Evolutionary conservation across 176 grass and related monocot genomes (phyloP).

Genomic region (Hyparrhenia diplandra): DNA sequence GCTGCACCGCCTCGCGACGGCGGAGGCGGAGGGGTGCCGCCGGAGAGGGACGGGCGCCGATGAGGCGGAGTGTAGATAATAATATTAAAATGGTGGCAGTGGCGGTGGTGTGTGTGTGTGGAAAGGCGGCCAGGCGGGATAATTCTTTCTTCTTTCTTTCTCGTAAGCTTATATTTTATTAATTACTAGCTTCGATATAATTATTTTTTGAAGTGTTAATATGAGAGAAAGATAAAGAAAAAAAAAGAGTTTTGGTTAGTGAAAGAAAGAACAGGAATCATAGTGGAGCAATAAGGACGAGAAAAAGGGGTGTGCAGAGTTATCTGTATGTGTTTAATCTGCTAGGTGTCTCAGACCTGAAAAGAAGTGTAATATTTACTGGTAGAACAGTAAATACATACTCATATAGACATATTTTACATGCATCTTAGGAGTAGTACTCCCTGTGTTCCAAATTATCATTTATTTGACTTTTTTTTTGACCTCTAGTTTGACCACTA

Average conservation of each 20-base stretch:
- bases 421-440: too few species aligned
- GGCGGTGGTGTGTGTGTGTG: too few species aligned
- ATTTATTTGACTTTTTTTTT: too few species aligned
- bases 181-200: constrained; percentile 29
- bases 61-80: constrained; percentile 41
- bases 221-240: constrained; percentile 28
- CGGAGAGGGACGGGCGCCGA: not conserved
- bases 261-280: constrained; percentile 19
- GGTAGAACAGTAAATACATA: constrained; percentile 14
- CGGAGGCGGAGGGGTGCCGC: not conserved
- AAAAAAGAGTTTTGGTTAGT: constrained; percentile 32
- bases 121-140: not conserved
- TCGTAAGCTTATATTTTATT: constrained; percentile 12
- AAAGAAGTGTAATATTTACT: constrained; percentile 31
- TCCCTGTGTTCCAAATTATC: too few species aligned
- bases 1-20: constrained; percentile 41
- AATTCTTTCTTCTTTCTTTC: constrained; percentile 60
- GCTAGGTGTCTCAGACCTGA: constrained; percentile 3
- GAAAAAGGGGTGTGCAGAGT: not conserved
- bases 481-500: too few species aligned
- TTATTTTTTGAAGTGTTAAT: constrained; percentile 53
- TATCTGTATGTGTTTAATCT: constrained; percentile 33
- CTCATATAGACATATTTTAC: constrained; percentile 3
- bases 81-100: not conserved
- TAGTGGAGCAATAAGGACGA: constrained; percentile 22